Percentiles rank a stretch among this genome's conserved stretches.
Conservation (phyloP, 2,329 filamentous ascomycete genomes). For the Nannizziopsis arthrosporioides region DNA sequence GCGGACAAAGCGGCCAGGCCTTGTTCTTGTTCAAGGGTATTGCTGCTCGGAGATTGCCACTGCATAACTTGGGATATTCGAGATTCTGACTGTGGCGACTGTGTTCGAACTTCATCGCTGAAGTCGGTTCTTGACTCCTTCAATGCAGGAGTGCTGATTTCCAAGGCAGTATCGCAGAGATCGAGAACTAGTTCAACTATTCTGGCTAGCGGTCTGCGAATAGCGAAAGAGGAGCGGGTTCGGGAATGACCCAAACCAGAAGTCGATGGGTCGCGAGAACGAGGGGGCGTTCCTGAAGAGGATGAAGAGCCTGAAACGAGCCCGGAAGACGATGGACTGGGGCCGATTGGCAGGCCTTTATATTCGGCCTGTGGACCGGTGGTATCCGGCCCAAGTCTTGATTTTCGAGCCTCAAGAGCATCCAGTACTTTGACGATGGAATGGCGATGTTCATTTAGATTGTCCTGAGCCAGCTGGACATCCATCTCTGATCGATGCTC, state of each 20-base stretch:
- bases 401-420: slow-evolving; percentile 59
- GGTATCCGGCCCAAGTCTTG: slow-evolving; percentile 36
- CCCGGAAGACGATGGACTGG: slow-evolving; percentile 55
- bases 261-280: slow-evolving; percentile 56
- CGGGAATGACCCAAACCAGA: slow-evolving; percentile 66
- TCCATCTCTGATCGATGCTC: slow-evolving; percentile 97
- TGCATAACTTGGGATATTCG: slow-evolving; percentile 87
- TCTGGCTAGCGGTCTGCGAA: slow-evolving; percentile 75
- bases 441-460: slow-evolving; percentile 80
- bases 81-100: slow-evolving; percentile 92
- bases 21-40: slow-evolving; percentile 85
- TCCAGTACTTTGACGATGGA: slow-evolving; percentile 92
- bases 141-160: slow-evolving; percentile 87
- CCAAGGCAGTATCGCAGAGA: slow-evolving; percentile 86
- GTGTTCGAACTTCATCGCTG: slow-evolving; percentile 68
- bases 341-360: slow-evolving; percentile 75
- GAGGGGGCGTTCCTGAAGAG: slow-evolving; percentile 52
- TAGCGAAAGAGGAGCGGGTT: slow-evolving; percentile 69
- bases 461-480: slow-evolving; percentile 90
- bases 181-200: slow-evolving; percentile 93
- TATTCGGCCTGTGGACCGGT: slow-evolving; percentile 60
- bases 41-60: slow-evolving; percentile 89
- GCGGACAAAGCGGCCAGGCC: slow-evolving; percentile 76
- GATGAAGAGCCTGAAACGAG: slow-evolving; percentile 60
- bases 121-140: slow-evolving; percentile 62